Percentiles rank a stretch among this genome's conserved stretches.
Conservation (phyloP, 1,284 basidiomycete species). For the Stygiomarasmius scandens region DNA sequence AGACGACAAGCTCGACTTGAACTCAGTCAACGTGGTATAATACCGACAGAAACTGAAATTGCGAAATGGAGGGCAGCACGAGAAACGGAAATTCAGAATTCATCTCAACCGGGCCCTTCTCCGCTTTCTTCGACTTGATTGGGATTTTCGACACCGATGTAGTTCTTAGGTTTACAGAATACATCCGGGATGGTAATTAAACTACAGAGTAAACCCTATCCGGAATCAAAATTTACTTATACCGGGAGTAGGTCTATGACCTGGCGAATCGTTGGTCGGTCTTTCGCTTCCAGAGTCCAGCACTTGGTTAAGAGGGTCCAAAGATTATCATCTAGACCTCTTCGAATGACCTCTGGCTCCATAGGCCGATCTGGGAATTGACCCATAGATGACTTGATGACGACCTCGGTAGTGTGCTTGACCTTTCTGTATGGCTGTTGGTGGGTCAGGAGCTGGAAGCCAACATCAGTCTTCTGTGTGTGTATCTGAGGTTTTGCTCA, state of each 20-base stretch:
- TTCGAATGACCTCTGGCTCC: slow-evolving; percentile 7
- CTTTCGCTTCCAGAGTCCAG: slow-evolving; percentile 8
- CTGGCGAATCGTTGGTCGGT: slow-evolving; percentile 12
- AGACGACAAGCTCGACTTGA: slow-evolving; percentile 76
- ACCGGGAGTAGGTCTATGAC: neutral
- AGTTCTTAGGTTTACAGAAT: no score
- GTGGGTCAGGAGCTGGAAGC: slow-evolving; percentile 16
- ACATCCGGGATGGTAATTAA: no score
- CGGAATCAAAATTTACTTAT: no score
- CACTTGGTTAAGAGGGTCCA: slow-evolving; percentile 14
- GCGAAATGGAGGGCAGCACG: slow-evolving; percentile 69
- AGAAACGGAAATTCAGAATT: no score
- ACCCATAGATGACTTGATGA: slow-evolving; percentile 15
- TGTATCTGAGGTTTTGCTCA: slow-evolving; percentile 16
- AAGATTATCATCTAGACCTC: slow-evolving; percentile 12
- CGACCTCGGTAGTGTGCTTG: slow-evolving; percentile 21
- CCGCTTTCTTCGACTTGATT: no score
- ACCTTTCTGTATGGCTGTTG: slow-evolving; percentile 19
- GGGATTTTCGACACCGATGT: no score
- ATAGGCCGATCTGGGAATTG: slow-evolving; percentile 11
- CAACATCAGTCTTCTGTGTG: neutral
- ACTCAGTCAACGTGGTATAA: slow-evolving; percentile 70
- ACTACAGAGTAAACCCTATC: no score
- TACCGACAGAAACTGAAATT: slow-evolving; percentile 84
- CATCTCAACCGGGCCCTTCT: no score